These are phyloP conservation scores for Trematosphaeria pertusa DNA, from an alignment of 2,329 filamentous ascomycete genomes.

Conservation along the genomic window DNA sequence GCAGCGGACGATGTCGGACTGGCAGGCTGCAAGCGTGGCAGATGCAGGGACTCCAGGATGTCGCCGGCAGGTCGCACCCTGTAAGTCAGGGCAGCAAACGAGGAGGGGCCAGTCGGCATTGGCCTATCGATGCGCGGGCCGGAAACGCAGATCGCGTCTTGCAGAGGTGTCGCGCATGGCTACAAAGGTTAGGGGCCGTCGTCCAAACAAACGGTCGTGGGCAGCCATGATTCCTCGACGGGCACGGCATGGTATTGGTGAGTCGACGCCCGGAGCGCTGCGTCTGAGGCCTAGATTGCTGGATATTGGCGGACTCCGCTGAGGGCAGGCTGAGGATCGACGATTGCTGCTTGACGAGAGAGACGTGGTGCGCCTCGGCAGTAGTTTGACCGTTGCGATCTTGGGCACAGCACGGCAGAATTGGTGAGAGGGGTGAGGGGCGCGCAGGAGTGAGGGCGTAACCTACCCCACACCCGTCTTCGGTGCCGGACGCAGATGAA, in stretches of 20 bases:
- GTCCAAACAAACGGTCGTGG: slow-evolving; percentile 20
- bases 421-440: slow-evolving; percentile 25
- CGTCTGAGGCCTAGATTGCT: too few species aligned
- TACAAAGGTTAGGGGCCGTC: slow-evolving; percentile 12
- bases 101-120: slow-evolving; percentile 38
- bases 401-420: slow-evolving; percentile 13
- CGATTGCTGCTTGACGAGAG: slow-evolving; percentile 13
- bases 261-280: too few species aligned
- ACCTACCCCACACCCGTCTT: too few species aligned
- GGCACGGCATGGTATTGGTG: slow-evolving; percentile 10
- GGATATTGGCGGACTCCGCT: too few species aligned
- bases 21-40: slow-evolving; percentile 33
- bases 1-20: slow-evolving; percentile 24
- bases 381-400: slow-evolving; percentile 10
- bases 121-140: slow-evolving; percentile 42
- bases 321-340: slow-evolving; percentile 13
- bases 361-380: slow-evolving; percentile 10
- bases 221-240: slow-evolving; percentile 16
- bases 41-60: slow-evolving; percentile 41
- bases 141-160: slow-evolving; percentile 38
- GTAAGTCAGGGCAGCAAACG: slow-evolving; percentile 32
- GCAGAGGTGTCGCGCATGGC: slow-evolving; percentile 33
- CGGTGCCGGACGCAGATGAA: too few species aligned
- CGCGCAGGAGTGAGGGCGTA: too few species aligned
- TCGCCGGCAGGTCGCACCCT: slow-evolving; percentile 20